Evolutionary conservation across 306 rosid species (phyloP).

Genomic region (Morella rubra): DNA sequence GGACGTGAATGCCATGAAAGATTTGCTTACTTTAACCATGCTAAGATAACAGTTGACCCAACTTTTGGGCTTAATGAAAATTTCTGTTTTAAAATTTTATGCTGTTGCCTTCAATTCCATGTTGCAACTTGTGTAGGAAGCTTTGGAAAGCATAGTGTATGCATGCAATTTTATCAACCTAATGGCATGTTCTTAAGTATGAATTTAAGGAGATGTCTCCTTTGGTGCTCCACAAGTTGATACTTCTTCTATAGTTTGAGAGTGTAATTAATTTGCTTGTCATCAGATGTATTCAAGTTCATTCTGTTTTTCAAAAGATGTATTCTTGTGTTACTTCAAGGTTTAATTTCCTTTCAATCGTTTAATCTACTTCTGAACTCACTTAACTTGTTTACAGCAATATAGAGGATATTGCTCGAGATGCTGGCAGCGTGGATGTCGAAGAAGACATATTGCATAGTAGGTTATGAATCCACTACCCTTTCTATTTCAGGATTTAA

Average conservation of each 20-base stretch:
- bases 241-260: background rate
- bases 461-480: constrained; percentile 48
- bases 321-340: background rate
- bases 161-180: background rate
- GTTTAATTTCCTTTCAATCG: constrained; percentile 1
- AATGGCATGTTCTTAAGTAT: background rate
- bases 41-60: background rate
- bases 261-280: background rate
- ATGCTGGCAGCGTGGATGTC: constrained; percentile 85
- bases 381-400: constrained; percentile 58
- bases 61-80: background rate
- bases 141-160: background rate
- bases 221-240: background rate
- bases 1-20: background rate
- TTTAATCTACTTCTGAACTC: constrained; percentile 18
- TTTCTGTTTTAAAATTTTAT: background rate
- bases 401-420: constrained; percentile 92
- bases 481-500: constrained; percentile 16
- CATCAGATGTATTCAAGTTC: constrained; percentile 9
- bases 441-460: constrained; percentile 78
- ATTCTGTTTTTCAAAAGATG: constrained; percentile 7
- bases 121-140: no score
- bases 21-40: background rate
- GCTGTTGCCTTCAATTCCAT: background rate
- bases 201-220: background rate